Evolutionary conservation across 352 stramenopile genomes (phyloP), one percentile per base, ranked within the genome.

Genomic region (Phytophthora pistaciae): DNA sequence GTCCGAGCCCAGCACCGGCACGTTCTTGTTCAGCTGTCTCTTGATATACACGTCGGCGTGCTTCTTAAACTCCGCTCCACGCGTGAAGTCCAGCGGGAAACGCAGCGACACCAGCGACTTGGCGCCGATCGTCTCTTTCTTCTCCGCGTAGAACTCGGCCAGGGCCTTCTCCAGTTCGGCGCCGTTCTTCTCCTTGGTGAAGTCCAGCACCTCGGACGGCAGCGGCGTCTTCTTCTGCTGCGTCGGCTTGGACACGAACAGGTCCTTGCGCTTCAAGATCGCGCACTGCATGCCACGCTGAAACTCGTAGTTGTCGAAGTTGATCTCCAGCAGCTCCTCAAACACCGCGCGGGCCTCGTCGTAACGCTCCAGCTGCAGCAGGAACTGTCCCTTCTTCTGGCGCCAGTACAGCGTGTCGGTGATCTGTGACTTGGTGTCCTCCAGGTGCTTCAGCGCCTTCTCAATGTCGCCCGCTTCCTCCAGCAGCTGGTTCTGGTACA

Each of bases 401-500:
- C 88, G 86, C 84, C 85, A 94, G 56, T 71, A 76, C 31, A 94
- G 75, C 63, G 88, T 92, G 67, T 96, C 89, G 10, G 88, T 74
- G 72, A 96, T 90, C 64, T 87, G 78, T 1, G 7, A 29, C 70
- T 98, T 87, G 66, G 85, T 91, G 23, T 89, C 78, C 40, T 96
- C 84, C 6, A 99, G 74, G 73, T 98, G 94, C 27, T 80, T 64
- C 16, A 98, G 70, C 42, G 95, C 93, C 64, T 92, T 80, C 16
- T 87, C 80, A 23, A 97, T 77, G 60, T 98, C 81, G 16, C 95
- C 94, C 1, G 84, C 86, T 56, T 99, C 95, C 20, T 98, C 90
- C 10, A 99, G 74, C 10, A 99, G 85, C 66, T 91, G 78, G 75
- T 99, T 98, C 78, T 97, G 91, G 84, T 99, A 99, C 73, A 99